Conservation (phyloP, 805 yeast genomes). For the Wickerhamomyces tratensis region DNA sequence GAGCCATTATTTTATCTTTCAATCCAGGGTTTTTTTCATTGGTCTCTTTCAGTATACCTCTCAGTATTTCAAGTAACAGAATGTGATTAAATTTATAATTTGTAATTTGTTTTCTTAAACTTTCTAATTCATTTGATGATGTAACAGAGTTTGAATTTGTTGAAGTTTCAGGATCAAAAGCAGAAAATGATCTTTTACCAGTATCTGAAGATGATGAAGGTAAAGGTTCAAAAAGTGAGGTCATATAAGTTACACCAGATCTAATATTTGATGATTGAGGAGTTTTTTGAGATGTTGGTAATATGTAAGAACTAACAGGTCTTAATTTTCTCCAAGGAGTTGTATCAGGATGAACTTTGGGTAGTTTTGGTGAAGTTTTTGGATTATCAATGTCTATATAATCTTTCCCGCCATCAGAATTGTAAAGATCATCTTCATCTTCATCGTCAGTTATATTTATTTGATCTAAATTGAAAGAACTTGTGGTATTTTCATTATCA, state of each 20-base stretch:
- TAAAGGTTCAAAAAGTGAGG: background rate
- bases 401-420: background rate
- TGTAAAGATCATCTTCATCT: constrained; percentile 11
- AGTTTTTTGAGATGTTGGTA: background rate
- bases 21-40: constrained; percentile 11
- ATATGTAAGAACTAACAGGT: constrained; percentile 10
- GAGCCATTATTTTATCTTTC: constrained; percentile 13
- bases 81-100: constrained; percentile 27
- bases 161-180: constrained; percentile 9
- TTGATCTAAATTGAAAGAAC: background rate
- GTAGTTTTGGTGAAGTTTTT: constrained; percentile 18
- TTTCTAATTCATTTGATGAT: constrained; percentile 21
- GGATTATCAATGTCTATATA: constrained; percentile 18
- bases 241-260: background rate
- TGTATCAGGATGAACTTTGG: constrained; percentile 23
- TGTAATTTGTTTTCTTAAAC: constrained; percentile 31
- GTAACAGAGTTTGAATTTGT: constrained; percentile 1
- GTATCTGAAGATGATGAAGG: background rate
- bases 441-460: constrained; percentile 1
- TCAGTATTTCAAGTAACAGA: constrained; percentile 21
- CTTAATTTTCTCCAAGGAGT: constrained; percentile 27
- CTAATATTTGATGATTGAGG: background rate
- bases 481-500: too few species aligned
- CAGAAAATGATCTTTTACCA: constrained; percentile 8
- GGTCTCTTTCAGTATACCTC: constrained; percentile 10